Evolutionary conservation across 305 asterid genomes (phyloP).

Genomic region (Rubia tinctorum): DNA sequence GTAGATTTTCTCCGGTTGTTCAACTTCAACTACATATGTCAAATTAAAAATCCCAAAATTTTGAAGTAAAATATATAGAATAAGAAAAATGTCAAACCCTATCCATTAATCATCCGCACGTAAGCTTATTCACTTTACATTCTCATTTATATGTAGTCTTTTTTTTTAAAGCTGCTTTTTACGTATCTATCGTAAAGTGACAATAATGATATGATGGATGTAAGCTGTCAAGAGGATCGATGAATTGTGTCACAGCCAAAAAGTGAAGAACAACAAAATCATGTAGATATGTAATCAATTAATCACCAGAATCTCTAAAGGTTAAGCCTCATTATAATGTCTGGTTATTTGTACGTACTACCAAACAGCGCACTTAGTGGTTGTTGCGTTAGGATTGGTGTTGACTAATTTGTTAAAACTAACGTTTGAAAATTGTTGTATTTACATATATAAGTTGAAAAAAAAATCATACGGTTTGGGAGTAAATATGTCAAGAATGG

Average conservation of each 20-base stretch:
- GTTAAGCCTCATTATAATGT: constrained; percentile 5
- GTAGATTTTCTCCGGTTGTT: constrained; percentile 4
- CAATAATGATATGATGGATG: constrained; percentile 4
- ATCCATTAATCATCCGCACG: constrained; percentile 13
- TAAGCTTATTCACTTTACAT: constrained; percentile 1
- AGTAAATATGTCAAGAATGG: constrained; percentile 3
- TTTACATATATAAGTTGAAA: constrained; percentile 14
- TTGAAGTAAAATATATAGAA: too few species aligned
- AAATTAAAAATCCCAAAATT: too few species aligned
- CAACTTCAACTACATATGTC: not conserved
- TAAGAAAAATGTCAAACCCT: too few species aligned
- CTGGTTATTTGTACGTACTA: constrained; percentile 5
- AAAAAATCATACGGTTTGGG: constrained; percentile 1
- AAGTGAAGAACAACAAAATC: constrained; percentile 1
- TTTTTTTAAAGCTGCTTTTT: not conserved
- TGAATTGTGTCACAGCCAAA: not conserved
- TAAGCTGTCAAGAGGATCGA: constrained; percentile 9
- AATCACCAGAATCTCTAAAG: constrained; percentile 5
- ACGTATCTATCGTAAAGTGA: not conserved
- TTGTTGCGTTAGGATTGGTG: constrained; percentile 9
- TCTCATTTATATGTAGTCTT: not conserved
- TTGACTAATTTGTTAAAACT: constrained; percentile 16
- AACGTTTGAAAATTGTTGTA: constrained; percentile 12
- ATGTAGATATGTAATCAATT: not conserved
- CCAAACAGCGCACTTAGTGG: constrained; percentile 26